Evolutionary conservation across 2,329 filamentous ascomycete genomes (phyloP).

Genomic region (Cordyceps pruinosa): DNA sequence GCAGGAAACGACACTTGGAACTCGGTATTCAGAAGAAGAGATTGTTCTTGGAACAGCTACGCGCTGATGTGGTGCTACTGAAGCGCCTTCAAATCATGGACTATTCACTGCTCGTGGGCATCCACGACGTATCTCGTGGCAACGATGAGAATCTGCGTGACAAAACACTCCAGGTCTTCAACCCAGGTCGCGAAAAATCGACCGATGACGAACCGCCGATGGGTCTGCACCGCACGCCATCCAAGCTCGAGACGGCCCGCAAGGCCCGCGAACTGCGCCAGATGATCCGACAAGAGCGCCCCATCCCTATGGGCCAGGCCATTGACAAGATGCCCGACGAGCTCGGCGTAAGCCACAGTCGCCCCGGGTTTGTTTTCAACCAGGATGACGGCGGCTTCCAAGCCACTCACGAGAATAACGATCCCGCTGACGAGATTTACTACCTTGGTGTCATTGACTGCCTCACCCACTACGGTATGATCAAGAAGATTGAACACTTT

Average conservation of each 20-base stretch:
- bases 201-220: slow-evolving; percentile 54
- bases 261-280: slow-evolving; percentile 88
- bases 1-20: slow-evolving; percentile 77
- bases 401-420: slow-evolving; percentile 85
- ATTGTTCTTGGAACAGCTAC: slow-evolving; percentile 81
- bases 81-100: slow-evolving; percentile 96
- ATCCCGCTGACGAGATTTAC: slow-evolving; percentile 84
- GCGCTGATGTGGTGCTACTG: slow-evolving; percentile 77
- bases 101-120: slow-evolving; percentile 90
- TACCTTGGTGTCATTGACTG: slow-evolving; percentile 98
- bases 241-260: slow-evolving; percentile 82
- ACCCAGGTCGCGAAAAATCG: slow-evolving; percentile 65
- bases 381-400: slow-evolving; percentile 88
- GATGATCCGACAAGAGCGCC: slow-evolving; percentile 87
- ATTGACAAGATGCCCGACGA: slow-evolving; percentile 85
- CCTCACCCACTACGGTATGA: slow-evolving; percentile 87
- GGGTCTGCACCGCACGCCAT: slow-evolving; percentile 79
- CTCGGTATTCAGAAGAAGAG: slow-evolving; percentile 83
- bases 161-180: slow-evolving; percentile 91
- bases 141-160: slow-evolving; percentile 89
- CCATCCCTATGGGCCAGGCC: slow-evolving; percentile 83
- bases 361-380: slow-evolving; percentile 75
- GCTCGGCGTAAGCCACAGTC: slow-evolving; percentile 66
- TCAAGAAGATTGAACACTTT: slow-evolving; percentile 94
- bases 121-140: slow-evolving; percentile 82